Base-by-base conservation (phyloP, 306 rosid species). In the Vigna trinervia region DNA sequence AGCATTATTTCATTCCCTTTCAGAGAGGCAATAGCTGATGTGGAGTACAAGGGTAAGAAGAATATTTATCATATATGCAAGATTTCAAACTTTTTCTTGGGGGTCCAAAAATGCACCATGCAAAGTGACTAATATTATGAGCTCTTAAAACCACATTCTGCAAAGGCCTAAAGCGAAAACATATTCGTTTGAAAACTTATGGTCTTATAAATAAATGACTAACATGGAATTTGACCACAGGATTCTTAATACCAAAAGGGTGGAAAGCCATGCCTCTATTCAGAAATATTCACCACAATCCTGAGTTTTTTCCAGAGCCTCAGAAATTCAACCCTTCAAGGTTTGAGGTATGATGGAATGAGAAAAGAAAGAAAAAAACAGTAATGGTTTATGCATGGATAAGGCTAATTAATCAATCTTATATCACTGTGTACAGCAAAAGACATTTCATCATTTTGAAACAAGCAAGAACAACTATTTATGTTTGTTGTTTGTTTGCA, bases 201-300 rank as follows among this genome's bases (percentile, higher is more conserved):
- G 61, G 59, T 17, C 47, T 13, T 22, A 48, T 46, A 51, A 15
- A 59, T 19, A 61, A 80, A n/a, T 59, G 50, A 79, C 72, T 62
- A 47, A 72, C 62, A n/a, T 54, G 67, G 65, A 81, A 66, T 54
- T 51, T 85, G 81, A 47, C 61, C 61, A 79, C 96, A 95, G 98
- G 97, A 15, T 88, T 87, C 84, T 69, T 92, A 50, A 95, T 95
- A 71, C 97, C 98, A 23, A 90, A 92, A 82, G 98, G 98, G 36
- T 95, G 97, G 98, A 95, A 90, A 78, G 98, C 90, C 76, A 89
- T 95, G 97, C 99, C 99, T 22, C 84, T 95, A 60, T 92, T 95
- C 87, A 88, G 97, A 79, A 92, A 89, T 80, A 87, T 90, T 88
- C 99, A 95, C 81, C 97, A 92, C 79, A 92, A 84, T 82, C 89